phyloP scores from a whole-genome alignment of 345 rosid species.

The Rhodomyrtus tomentosa region DNA sequence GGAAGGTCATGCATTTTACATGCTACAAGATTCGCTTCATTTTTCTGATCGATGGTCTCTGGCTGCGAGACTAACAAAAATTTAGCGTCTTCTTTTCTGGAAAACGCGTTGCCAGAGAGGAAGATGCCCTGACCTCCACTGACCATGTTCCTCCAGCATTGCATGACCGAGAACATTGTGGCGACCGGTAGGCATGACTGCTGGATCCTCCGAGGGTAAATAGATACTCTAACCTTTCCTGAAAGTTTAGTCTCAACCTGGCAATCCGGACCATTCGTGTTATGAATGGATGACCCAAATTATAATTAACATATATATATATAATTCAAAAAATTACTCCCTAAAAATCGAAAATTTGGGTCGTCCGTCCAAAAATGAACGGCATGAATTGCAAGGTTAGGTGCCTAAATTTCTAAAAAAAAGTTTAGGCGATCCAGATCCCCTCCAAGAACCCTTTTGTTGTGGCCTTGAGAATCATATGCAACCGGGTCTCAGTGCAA shows the following conservation, averaged over 20 bases:
- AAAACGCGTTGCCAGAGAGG: background rate
- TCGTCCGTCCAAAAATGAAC: too few species aligned
- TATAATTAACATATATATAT: too few species aligned
- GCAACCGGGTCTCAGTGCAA: background rate
- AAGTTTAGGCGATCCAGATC: too few species aligned
- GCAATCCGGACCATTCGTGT: too few species aligned
- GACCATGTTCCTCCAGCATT: background rate
- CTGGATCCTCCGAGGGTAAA: too few species aligned
- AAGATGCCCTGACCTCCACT: background rate
- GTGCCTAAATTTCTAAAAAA: too few species aligned
- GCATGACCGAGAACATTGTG: background rate
- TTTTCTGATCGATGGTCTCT: background rate
- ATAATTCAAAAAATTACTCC: too few species aligned
- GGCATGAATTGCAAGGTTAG: too few species aligned
- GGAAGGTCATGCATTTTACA: background rate
- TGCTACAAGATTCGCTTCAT: background rate
- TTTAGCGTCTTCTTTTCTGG: background rate
- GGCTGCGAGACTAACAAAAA: background rate
- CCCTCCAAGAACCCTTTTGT: background rate
- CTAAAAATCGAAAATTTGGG: too few species aligned
- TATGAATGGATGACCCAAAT: too few species aligned
- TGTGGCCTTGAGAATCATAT: background rate
- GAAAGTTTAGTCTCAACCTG: too few species aligned
- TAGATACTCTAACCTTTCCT: too few species aligned
- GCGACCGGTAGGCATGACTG: background rate